Percentiles rank a stretch among this genome's conserved stretches.
Evolutionary conservation across 768 basidiomycete genomes (phyloP).

Genomic region (Phallus indusiatus): DNA sequence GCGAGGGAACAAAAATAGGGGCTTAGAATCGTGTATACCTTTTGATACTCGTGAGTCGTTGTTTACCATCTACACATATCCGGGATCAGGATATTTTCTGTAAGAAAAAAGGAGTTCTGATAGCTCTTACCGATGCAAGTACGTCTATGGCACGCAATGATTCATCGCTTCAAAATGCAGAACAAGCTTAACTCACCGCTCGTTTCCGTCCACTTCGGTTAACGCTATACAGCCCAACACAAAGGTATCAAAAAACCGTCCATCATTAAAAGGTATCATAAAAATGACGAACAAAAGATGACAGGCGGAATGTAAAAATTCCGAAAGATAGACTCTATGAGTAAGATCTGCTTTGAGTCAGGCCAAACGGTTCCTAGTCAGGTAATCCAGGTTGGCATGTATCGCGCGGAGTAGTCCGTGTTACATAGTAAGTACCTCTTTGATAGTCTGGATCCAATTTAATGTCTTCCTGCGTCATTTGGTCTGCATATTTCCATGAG

Average conservation of each 20-base stretch:
- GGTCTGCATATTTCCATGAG: slow-evolving; percentile 32
- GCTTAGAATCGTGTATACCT: slow-evolving; percentile 33
- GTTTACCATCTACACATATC: slow-evolving; percentile 51
- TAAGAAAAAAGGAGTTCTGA: background rate
- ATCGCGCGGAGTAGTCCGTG: background rate
- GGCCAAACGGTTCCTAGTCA: slow-evolving; percentile 67
- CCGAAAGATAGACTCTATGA: slow-evolving; percentile 69
- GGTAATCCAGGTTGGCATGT: background rate
- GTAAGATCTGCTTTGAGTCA: slow-evolving; percentile 59
- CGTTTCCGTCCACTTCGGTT: slow-evolving; percentile 8
- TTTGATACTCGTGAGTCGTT: slow-evolving; percentile 63
- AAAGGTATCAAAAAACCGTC: background rate
- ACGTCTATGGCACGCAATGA: slow-evolving; percentile 19
- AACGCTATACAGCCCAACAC: background rate
- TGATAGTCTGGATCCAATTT: slow-evolving; percentile 73
- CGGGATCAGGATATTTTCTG: background rate
- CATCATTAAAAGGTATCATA: slow-evolving; percentile 2
- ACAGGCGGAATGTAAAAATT: slow-evolving; percentile 70
- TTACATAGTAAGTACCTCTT: slow-evolving; percentile 34
- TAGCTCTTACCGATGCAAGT: slow-evolving; percentile 36
- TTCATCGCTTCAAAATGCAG: background rate
- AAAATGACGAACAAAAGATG: slow-evolving; percentile 47
- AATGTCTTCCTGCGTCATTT: slow-evolving; percentile 54
- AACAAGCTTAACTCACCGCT: background rate
- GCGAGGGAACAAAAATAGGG: background rate